Conservation (phyloP, 768 basidiomycete species). For the Tylopilus sp. region DNA sequence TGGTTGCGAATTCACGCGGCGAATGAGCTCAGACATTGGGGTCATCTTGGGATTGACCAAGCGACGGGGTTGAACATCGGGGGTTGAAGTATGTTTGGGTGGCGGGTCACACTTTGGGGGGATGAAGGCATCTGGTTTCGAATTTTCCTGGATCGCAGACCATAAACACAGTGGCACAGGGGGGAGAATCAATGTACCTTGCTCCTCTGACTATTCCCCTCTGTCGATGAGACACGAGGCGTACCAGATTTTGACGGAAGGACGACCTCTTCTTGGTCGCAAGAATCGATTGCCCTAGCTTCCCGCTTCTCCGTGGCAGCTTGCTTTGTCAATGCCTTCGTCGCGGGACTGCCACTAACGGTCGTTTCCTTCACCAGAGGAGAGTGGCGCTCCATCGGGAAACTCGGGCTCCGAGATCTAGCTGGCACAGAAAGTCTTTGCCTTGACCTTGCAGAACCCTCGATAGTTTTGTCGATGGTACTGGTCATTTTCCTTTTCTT, state of each 20-base stretch:
- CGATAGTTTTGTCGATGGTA: slow-evolving; percentile 11
- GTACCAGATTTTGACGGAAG: not conserved
- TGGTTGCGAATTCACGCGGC: slow-evolving; percentile 64
- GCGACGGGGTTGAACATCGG: slow-evolving; percentile 13
- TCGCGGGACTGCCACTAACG: not conserved
- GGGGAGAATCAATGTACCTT: slow-evolving; percentile 10
- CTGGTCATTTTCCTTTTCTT: slow-evolving; percentile 19
- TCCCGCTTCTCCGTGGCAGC: slow-evolving; percentile 27
- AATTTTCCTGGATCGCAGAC: slow-evolving; percentile 12
- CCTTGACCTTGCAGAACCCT: not conserved
- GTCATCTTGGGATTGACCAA: slow-evolving; percentile 53
- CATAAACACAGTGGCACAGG: not conserved
- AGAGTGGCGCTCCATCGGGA: not conserved
- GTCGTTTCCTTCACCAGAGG: not conserved
- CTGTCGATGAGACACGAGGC: not conserved
- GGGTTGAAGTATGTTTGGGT: slow-evolving; percentile 7
- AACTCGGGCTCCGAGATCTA: slow-evolving; percentile 1
- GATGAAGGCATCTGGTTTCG: slow-evolving; percentile 1
- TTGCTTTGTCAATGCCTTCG: slow-evolving; percentile 15
- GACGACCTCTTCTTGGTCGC: slow-evolving; percentile 23
- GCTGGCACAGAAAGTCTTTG: slow-evolving; percentile 2
- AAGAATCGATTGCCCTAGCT: slow-evolving; percentile 22
- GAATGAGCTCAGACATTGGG: slow-evolving; percentile 74
- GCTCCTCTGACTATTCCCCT: slow-evolving; percentile 8
- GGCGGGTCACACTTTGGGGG: slow-evolving; percentile 1